A percentile compares a stretch with the other conserved stretches of the same genome.
Conservation (phyloP, 1,284 basidiomycete genomes). For the Ceratobasidium sp. region DNA sequence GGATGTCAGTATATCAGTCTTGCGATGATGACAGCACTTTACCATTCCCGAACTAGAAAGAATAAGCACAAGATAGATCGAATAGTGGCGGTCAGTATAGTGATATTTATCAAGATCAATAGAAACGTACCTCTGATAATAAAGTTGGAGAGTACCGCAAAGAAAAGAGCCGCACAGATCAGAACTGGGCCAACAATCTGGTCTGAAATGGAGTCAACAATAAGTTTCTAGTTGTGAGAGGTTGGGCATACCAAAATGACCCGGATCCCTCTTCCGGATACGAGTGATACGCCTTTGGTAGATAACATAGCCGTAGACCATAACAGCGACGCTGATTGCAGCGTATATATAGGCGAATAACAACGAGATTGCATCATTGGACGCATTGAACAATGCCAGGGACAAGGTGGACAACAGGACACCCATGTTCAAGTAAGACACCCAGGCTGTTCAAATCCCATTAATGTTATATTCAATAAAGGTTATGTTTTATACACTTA, state of each 20-base stretch:
- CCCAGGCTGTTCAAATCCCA: constrained; percentile 66
- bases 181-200: constrained; percentile 78
- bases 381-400: constrained; percentile 86
- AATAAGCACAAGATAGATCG: not conserved
- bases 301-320: constrained; percentile 83
- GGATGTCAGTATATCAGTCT: not conserved
- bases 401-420: constrained; percentile 85
- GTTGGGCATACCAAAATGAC: constrained; percentile 77
- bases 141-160: constrained; percentile 86
- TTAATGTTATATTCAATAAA: not conserved
- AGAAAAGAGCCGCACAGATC: constrained; percentile 78
- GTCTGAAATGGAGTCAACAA: constrained; percentile 58
- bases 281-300: constrained; percentile 90
- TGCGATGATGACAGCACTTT: constrained; percentile 9
- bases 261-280: constrained; percentile 89
- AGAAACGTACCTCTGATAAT: constrained; percentile 69
- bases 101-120: not conserved
- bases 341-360: constrained; percentile 88
- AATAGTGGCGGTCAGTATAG: not conserved
- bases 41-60: constrained; percentile 43
- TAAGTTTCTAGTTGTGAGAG: constrained; percentile 4
- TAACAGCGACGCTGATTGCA: constrained; percentile 68
- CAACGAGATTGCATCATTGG: constrained; percentile 73
- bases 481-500: constrained; percentile 50
- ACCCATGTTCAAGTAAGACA: constrained; percentile 87